A percentile compares a stretch with the other conserved stretches of the same genome.
phyloP scores from a whole-genome alignment of 352 stramenopile species.

The Phytopythium sindhum region DNA sequence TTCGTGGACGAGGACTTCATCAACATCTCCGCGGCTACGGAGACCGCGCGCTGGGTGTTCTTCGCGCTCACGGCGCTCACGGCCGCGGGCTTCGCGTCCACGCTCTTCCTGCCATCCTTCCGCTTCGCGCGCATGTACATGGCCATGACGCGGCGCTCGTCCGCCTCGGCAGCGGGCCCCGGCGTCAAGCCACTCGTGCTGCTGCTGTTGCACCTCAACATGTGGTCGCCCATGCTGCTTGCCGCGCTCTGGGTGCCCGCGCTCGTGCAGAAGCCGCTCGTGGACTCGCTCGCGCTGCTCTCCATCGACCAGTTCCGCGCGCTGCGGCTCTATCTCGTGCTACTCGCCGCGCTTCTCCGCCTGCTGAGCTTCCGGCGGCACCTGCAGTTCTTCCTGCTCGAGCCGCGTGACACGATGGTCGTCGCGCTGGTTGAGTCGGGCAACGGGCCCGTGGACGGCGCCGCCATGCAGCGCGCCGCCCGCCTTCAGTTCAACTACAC shows the following conservation, averaged over 20 bases:
- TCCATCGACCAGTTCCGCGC: conserved; percentile 55
- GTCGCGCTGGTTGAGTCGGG: conserved; percentile 45
- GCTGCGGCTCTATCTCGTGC: conserved; percentile 49
- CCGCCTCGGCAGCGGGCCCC: conserved; percentile 10
- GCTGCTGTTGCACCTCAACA: conserved; percentile 68
- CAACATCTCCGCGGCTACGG: conserved; percentile 32
- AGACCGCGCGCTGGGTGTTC: conserved; percentile 20
- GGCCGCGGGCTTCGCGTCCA: conserved; percentile 56
- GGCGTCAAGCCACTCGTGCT: conserved; percentile 4
- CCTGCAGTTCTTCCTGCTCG: conserved; percentile 76
- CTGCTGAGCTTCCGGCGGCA: conserved; percentile 56
- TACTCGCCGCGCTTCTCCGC: conserved; percentile 41
- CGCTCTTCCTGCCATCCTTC: conserved; percentile 66
- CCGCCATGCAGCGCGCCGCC: conserved; percentile 62
- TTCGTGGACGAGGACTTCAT: conserved; percentile 59
- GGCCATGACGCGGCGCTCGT: conserved; percentile 54
- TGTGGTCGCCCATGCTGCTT: conserved; percentile 57
- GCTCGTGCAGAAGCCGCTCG: conserved; percentile 42
- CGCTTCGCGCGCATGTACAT: conserved; percentile 79
- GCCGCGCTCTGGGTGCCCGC: conserved; percentile 53
- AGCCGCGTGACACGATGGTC: conserved; percentile 67
- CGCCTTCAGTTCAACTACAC: conserved; percentile 82
- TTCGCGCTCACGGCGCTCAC: conserved; percentile 37
- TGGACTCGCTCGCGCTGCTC: conserved; percentile 38
- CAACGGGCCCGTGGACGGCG: conserved; percentile 48